phyloP scores from a whole-genome alignment of 257 asterid species.

The Scutellaria baicalensis region DNA sequence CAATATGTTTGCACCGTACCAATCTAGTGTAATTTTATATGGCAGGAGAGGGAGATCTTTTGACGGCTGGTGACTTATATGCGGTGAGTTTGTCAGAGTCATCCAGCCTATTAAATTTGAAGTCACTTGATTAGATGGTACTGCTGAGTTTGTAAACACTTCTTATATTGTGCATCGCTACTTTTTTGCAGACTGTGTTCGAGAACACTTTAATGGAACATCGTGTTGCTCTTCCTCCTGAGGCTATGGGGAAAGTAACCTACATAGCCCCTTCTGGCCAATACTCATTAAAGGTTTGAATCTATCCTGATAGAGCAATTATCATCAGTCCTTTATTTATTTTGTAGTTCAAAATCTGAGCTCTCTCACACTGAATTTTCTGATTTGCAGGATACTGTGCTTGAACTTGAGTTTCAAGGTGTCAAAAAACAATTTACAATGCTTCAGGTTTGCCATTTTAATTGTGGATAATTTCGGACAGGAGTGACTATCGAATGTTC shows the following conservation, averaged over 20 bases:
- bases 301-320: constrained; percentile 5
- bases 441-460: constrained; percentile 71
- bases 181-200: constrained; percentile 55
- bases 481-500: constrained; percentile 1
- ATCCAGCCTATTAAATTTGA: constrained; percentile 3
- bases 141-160: neutral
- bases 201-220: constrained; percentile 92
- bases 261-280: constrained; percentile 93
- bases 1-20: neutral
- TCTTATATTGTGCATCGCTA: constrained; percentile 7
- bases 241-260: constrained; percentile 93
- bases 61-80: constrained; percentile 92
- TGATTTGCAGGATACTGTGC: constrained; percentile 82
- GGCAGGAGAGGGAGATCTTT: constrained; percentile 90
- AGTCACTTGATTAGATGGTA: neutral
- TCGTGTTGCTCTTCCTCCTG: constrained; percentile 91
- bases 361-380: constrained; percentile 11
- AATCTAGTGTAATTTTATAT: constrained; percentile 10
- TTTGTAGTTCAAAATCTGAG: neutral
- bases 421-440: constrained; percentile 84
- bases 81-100: constrained; percentile 59
- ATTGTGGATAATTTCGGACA: neutral
- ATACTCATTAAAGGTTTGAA: constrained; percentile 75
- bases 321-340: neutral
- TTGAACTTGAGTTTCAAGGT: constrained; percentile 99